A percentile compares a stretch with the other conserved stretches of the same genome.
Evolutionary conservation across 805 yeast genomes (phyloP).

Genomic region (Starmerella sirachaensis): DNA sequence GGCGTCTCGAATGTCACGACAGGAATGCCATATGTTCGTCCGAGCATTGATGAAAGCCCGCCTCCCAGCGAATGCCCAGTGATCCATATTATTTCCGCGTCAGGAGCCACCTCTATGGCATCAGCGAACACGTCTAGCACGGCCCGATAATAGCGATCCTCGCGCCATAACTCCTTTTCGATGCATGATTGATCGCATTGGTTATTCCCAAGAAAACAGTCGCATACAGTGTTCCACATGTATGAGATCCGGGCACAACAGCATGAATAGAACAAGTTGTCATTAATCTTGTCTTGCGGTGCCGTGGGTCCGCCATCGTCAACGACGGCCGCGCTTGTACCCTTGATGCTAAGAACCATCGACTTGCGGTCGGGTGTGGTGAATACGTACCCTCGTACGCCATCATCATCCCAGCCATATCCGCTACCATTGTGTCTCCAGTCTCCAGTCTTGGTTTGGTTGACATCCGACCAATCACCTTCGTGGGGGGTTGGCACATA

Average conservation of each 20-base stretch:
- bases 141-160: conserved; percentile 75
- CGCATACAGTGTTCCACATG: conserved; percentile 91
- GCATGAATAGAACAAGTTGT: conserved; percentile 80
- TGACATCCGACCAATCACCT: conserved; percentile 79
- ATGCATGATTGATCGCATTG: conserved; percentile 83
- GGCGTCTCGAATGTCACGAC: conserved; percentile 88
- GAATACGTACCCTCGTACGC: conserved; percentile 85
- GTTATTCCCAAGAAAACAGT: conserved; percentile 60
- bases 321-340: conserved; percentile 75
- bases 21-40: conserved; percentile 82
- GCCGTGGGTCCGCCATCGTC: conserved; percentile 53
- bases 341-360: conserved; percentile 74
- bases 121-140: conserved; percentile 63
- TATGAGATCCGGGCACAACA: conserved; percentile 91
- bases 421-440: conserved; percentile 46
- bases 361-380: conserved; percentile 42
- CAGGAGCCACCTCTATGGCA: conserved; percentile 55
- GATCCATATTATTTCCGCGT: conserved; percentile 60
- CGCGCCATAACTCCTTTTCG: conserved; percentile 58
- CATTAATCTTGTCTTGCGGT: conserved; percentile 69
- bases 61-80: conserved; percentile 97
- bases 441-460: conserved; percentile 27
- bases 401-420: conserved; percentile 80
- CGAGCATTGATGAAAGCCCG: conserved; percentile 64
- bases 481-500: conserved; percentile 65